Evolutionary conservation across 192 early-diverging fungal genomes (phyloP).

Genomic region (Chytriomyces hyalinus): DNA sequence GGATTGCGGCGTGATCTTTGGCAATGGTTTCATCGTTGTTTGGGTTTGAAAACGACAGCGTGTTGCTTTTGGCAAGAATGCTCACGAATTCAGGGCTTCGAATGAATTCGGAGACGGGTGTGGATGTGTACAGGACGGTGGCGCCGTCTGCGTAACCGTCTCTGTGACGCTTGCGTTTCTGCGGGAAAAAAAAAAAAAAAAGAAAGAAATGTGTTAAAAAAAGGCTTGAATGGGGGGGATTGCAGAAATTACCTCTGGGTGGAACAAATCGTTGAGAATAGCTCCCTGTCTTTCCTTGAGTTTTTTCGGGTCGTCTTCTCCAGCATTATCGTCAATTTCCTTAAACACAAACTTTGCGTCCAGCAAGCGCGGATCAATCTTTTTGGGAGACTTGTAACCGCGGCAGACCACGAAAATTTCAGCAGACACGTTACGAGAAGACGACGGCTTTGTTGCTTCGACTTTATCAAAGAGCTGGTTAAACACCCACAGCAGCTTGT

Average conservation of each 20-base stretch:
- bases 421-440: conserved; percentile 97
- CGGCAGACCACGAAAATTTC: conserved; percentile 99
- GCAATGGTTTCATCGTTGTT: conserved; percentile 42
- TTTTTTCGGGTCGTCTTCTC: conserved; percentile 56
- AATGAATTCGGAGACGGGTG: conserved; percentile 81
- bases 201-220: not conserved
- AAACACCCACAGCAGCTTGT: conserved; percentile 98
- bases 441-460: conserved; percentile 97
- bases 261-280: conserved; percentile 79
- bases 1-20: conserved; percentile 61
- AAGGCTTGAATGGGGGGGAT: not conserved
- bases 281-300: conserved; percentile 55
- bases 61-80: conserved; percentile 78
- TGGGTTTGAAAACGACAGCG: conserved; percentile 70
- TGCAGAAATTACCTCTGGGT: conserved; percentile 68
- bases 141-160: conserved; percentile 98
- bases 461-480: conserved; percentile 95
- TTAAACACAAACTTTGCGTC: conserved; percentile 94
- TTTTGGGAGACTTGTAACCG: conserved; percentile 90
- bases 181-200: not conserved
- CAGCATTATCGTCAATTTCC: conserved; percentile 75
- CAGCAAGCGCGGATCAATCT: conserved; percentile 91
- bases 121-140: conserved; percentile 81
- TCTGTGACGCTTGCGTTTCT: conserved; percentile 86
- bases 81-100: conserved; percentile 76